Conservation (phyloP, 768 basidiomycete species). For the Mycena haematopus region DNA sequence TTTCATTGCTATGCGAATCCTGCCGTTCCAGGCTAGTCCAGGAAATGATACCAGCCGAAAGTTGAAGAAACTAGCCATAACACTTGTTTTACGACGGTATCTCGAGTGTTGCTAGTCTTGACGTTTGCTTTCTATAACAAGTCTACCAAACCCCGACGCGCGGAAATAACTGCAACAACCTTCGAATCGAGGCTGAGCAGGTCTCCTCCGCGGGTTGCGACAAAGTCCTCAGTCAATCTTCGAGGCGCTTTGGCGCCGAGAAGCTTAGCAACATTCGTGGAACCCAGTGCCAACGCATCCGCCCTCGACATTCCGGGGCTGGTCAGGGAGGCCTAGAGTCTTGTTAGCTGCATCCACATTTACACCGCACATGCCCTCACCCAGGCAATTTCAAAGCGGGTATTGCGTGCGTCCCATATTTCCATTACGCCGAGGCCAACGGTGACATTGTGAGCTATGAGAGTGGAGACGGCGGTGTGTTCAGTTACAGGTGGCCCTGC, state of each 20-base stretch:
- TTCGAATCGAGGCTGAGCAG: conserved; percentile 41
- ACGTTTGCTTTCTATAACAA: conserved; percentile 35
- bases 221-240: conserved; percentile 10
- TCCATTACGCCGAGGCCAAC: conserved; percentile 71
- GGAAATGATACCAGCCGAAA: no score
- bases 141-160: conserved; percentile 48
- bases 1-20: no score
- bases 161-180: conserved; percentile 62
- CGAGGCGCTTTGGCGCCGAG: conserved; percentile 35
- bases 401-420: conserved; percentile 76
- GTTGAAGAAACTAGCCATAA: no score
- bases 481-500: conserved; percentile 78
- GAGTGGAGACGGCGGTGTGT: conserved; percentile 57
- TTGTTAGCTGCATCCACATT: neutral
- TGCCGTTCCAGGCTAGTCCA: no score
- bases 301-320: conserved; percentile 44
- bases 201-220: conserved; percentile 21
- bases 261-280: conserved; percentile 50
- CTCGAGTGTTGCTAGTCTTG: no score
- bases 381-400: conserved; percentile 85
- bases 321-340: conserved; percentile 37
- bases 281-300: conserved; percentile 53
- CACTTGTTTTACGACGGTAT: no score
- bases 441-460: conserved; percentile 73
- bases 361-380: conserved; percentile 51